Conservation (phyloP, 2,329 filamentous ascomycete species). For the Sporothrix pseudoabietina region DNA sequence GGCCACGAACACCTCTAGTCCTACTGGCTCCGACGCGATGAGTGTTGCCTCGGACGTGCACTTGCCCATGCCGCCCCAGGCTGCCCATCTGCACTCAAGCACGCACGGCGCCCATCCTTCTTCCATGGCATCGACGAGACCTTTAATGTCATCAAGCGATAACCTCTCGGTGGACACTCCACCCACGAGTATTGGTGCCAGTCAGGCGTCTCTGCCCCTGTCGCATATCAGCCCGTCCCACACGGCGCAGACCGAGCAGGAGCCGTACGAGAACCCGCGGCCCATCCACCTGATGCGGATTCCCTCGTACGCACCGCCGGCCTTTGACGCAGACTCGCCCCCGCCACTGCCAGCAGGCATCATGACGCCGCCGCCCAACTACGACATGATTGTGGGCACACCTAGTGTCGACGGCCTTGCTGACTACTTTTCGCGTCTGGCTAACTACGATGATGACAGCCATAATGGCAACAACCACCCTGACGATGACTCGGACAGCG, state of each 20-base stretch:
- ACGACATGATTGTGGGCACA: conserved; percentile 75
- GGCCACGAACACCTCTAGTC: background rate
- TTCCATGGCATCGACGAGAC: background rate
- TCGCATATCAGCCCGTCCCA: conserved; percentile 40
- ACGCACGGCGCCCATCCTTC: background rate
- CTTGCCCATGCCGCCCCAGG: conserved; percentile 54
- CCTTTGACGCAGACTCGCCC: conserved; percentile 79
- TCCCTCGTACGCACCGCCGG: conserved; percentile 85
- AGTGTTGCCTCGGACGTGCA: conserved; percentile 31
- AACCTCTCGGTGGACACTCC: conserved; percentile 21
- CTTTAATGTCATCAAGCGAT: conserved; percentile 19
- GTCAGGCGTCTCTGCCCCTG: background rate
- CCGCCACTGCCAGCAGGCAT: conserved; percentile 55
- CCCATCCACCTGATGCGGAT: conserved; percentile 83
- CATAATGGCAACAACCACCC: background rate
- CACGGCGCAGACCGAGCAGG: conserved; percentile 35
- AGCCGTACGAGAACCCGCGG: conserved; percentile 49
- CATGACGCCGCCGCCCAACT: conserved; percentile 81
- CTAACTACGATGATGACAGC: conserved; percentile 62
- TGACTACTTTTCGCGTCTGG: conserved; percentile 83
- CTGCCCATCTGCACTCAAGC: conserved; percentile 55
- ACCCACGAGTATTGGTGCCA: conserved; percentile 22
- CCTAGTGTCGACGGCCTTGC: conserved; percentile 69
- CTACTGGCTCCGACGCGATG: background rate
- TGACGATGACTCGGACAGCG: conserved; percentile 47